These are phyloP conservation scores for Hypoxylon crocopeplum DNA, from an alignment of 495 filamentous ascomycete species.

Conservation along the genomic window DNA sequence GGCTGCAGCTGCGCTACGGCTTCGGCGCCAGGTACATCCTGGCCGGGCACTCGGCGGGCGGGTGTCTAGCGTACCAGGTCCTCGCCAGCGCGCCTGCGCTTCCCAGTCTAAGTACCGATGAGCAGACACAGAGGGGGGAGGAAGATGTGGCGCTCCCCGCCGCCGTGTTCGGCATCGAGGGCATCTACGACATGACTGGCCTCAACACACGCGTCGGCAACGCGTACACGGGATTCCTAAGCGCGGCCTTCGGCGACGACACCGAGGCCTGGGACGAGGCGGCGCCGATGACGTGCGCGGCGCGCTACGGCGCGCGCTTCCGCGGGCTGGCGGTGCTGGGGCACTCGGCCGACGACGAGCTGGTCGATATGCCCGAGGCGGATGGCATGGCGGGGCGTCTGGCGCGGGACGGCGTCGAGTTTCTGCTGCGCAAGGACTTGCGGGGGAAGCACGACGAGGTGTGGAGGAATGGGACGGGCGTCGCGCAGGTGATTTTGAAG, in stretches of 20 bases:
- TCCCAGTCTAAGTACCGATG: background rate
- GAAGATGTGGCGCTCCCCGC: slow-evolving; percentile 10
- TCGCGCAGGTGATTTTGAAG: slow-evolving; percentile 31
- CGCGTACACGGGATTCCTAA: slow-evolving; percentile 31
- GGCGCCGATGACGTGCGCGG: slow-evolving; percentile 35
- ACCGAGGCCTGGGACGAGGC: slow-evolving; percentile 37
- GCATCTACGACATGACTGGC: slow-evolving; percentile 42
- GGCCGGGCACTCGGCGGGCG: slow-evolving; percentile 79
- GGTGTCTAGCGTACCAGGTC: slow-evolving; percentile 73
- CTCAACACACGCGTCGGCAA: slow-evolving; percentile 32
- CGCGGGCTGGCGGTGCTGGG: slow-evolving; percentile 61
- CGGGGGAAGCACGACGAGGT: slow-evolving; percentile 67
- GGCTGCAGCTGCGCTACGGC: slow-evolving; percentile 63
- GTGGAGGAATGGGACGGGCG: slow-evolving; percentile 30
- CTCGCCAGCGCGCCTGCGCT: slow-evolving; percentile 38
- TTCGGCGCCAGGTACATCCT: slow-evolving; percentile 66
- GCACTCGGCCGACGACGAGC: slow-evolving; percentile 65
- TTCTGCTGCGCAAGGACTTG: slow-evolving; percentile 52
- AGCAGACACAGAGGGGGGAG: background rate
- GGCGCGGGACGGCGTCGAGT: slow-evolving; percentile 37
- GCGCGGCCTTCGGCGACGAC: slow-evolving; percentile 35
- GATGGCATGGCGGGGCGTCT: slow-evolving; percentile 52
- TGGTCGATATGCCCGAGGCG: slow-evolving; percentile 63
- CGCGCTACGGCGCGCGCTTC: slow-evolving; percentile 50
- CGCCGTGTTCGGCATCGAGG: slow-evolving; percentile 37